phyloP scores from a whole-genome alignment of 2,329 filamentous ascomycete species.

The Aspergillus melleus region DNA sequence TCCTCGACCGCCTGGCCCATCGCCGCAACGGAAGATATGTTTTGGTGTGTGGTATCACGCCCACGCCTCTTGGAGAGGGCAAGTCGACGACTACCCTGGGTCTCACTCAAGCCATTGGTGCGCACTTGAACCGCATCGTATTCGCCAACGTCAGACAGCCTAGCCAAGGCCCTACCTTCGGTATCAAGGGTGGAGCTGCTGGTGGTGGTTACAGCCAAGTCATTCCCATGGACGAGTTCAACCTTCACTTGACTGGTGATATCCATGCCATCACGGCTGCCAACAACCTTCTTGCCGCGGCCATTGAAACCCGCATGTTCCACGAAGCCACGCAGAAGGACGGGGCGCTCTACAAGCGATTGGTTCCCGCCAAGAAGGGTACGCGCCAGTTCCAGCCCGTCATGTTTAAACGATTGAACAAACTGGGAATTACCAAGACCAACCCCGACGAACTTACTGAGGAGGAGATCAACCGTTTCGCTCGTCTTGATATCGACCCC shows the following conservation, averaged over 20 bases:
- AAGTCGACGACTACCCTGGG: constrained; percentile 99
- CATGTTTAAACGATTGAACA: constrained; percentile 91
- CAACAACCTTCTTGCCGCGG: constrained; percentile 94
- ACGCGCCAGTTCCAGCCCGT: constrained; percentile 82
- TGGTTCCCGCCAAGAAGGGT: constrained; percentile 88
- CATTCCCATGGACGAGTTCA: constrained; percentile 99
- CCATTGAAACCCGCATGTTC: constrained; percentile 97
- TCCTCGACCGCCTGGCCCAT: constrained; percentile 82
- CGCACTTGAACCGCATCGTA: constrained; percentile 79
- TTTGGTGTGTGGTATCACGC: constrained; percentile 92
- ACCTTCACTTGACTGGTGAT: constrained; percentile 94
- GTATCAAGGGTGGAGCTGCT: constrained; percentile 97
- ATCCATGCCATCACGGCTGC: constrained; percentile 97
- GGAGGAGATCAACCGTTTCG: constrained; percentile 85
- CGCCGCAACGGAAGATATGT: constrained; percentile 88
- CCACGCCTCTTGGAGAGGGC: constrained; percentile 92
- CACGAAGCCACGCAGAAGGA: constrained; percentile 96
- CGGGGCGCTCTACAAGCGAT: constrained; percentile 77
- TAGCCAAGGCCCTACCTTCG: constrained; percentile 95
- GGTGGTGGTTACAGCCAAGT: constrained; percentile 98
- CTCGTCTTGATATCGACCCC: constrained; percentile 93
- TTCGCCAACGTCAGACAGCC: constrained; percentile 98
- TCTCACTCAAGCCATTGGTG: constrained; percentile 86
- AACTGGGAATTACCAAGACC: constrained; percentile 94
- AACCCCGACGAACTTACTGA: constrained; percentile 86